Conservation (phyloP, 306 rosid genomes). For the Lagenaria siceraria region DNA sequence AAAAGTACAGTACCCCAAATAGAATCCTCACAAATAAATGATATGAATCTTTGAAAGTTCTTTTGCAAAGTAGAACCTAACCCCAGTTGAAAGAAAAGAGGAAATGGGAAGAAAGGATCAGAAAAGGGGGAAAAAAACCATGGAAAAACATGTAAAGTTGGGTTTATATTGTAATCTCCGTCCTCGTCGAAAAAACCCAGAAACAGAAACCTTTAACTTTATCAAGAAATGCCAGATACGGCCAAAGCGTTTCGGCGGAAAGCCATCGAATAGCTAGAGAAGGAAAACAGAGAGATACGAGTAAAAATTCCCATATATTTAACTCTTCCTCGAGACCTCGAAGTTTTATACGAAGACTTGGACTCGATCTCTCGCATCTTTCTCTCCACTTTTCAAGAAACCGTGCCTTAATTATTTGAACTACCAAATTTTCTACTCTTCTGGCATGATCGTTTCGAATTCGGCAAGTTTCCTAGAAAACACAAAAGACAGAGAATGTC, state of each 20-base stretch:
- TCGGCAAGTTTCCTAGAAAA: slow-evolving; percentile 13
- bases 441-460: background rate
- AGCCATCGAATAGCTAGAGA: slow-evolving; percentile 1
- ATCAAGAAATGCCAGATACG: slow-evolving; percentile 12
- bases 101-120: background rate
- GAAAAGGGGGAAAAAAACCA: no score
- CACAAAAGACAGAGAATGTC: slow-evolving; percentile 5
- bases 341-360: slow-evolving; percentile 21
- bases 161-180: slow-evolving; percentile 15
- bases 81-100: background rate
- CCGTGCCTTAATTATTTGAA: background rate
- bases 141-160: background rate
- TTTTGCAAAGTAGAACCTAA: background rate
- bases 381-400: slow-evolving; percentile 9
- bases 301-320: slow-evolving; percentile 12
- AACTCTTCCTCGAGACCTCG: background rate
- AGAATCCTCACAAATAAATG: background rate
- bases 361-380: slow-evolving; percentile 44
- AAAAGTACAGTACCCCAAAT: slow-evolving; percentile 12
- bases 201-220: slow-evolving; percentile 6
- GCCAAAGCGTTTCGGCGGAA: slow-evolving; percentile 10
- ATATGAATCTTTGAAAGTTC: background rate
- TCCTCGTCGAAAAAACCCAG: slow-evolving; percentile 14
- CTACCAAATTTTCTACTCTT: background rate
- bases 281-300: slow-evolving; percentile 6